Base-by-base conservation (phyloP, 805 yeast genomes). In the Candida fluviatilis region DNA sequence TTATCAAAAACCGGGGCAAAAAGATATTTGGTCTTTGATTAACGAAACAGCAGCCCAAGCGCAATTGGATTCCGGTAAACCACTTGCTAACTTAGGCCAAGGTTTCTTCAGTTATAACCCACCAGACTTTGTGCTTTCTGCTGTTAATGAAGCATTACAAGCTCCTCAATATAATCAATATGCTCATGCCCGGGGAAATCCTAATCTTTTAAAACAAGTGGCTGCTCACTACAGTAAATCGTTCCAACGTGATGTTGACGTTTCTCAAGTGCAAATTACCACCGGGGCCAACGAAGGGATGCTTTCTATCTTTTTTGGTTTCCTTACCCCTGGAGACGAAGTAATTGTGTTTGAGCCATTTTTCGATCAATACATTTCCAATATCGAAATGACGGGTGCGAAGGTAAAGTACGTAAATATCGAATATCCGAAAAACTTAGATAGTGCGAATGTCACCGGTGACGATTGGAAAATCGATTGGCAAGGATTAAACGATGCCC, bases 201-300 rank as follows among this genome's bases (percentile, higher is more conserved):
- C 90, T 3, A 71, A 79, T 43, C 74, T 93, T 45, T 63, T 89
- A 40, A 68, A 79, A 27, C 82, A 91, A 7, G 58, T 93, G 31
- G 74, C 88, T 17, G 71, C 75, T 21, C 76, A 85, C 18, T 93
- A 91, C 64, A 68, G 86, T 16, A 80, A 84, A 32, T 71, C 73
- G 32, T 84, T 81, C 48, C 79, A 78, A 14, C 69, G 82, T 36
- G 59, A 65, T 18, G 64, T 88, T 15, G 69, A 73, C 18, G 70
- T 76, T 14, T 66, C 73, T 29, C 84, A 88, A 54, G 71, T 93
- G 30, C 78, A 82, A 39, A 82, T 91, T 28, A 87, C 96, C 32
- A 89, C 98, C 1, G 99, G 99, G 39, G 99, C 99, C 32, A 93
- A 93, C 54, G 98, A 93, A 64, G 98, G 97, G 26, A 85, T 93